Evolutionary conservation across 768 basidiomycete species (phyloP).

Genomic region (Lyophyllum atratum): DNA sequence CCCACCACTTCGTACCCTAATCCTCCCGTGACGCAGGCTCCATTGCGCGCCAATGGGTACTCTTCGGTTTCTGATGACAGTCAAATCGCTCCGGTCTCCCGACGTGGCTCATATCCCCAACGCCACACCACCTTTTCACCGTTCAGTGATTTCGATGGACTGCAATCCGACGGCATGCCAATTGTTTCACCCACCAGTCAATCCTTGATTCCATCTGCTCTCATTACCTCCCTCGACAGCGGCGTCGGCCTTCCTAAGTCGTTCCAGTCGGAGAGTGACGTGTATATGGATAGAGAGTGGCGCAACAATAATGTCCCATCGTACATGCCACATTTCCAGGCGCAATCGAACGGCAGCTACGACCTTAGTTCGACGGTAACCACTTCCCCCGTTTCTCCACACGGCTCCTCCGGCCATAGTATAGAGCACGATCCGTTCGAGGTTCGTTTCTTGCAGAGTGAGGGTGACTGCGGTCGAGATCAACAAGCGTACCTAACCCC

Average conservation of each 20-base stretch:
- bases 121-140: conserved; percentile 47
- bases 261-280: conserved; percentile 56
- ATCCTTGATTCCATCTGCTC: conserved; percentile 55
- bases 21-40: conserved; percentile 12
- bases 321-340: conserved; percentile 8
- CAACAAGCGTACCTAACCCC: conserved; percentile 9
- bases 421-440: conserved; percentile 51
- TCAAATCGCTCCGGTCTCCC: conserved; percentile 29
- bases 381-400: conserved; percentile 44
- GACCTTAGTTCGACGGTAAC: conserved; percentile 24
- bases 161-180: conserved; percentile 19
- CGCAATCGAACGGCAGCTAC: conserved; percentile 12
- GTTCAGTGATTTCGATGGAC: conserved; percentile 46
- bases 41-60: conserved; percentile 39
- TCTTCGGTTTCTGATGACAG: conserved; percentile 40
- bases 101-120: conserved; percentile 16
- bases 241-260: conserved; percentile 41
- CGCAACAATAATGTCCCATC: conserved; percentile 25
- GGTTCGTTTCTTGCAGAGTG: conserved; percentile 33
- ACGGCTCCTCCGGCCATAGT: conserved; percentile 26
- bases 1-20: conserved; percentile 5
- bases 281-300: conserved; percentile 56
- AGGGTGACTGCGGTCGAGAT: conserved; percentile 17
- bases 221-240: conserved; percentile 56
- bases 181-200: conserved; percentile 43